A percentile compares a stretch with the other conserved stretches of the same genome.
phyloP scores from a whole-genome alignment of 2,329 filamentous ascomycete genomes.

The Arthrocladium fulminans region DNA sequence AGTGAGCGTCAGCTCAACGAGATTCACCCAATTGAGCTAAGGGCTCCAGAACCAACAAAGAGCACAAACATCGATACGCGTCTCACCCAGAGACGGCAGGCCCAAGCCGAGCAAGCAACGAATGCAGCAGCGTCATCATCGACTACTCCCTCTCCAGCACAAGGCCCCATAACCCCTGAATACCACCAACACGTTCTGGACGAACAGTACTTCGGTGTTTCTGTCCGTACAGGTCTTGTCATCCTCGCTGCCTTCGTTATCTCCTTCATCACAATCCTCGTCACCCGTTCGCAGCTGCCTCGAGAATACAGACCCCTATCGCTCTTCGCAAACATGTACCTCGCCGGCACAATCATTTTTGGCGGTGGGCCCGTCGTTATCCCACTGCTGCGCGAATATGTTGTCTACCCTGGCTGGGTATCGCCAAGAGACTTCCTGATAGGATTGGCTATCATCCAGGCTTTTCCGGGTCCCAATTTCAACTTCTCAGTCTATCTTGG shows the following conservation, averaged over 20 bases:
- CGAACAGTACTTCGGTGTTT: neutral
- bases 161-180: too few relatives aligned
- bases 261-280: constrained; percentile 39
- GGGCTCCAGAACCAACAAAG: neutral
- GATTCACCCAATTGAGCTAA: neutral
- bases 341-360: constrained; percentile 62
- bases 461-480: constrained; percentile 54
- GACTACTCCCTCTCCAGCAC: too few relatives aligned
- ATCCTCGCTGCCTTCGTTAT: constrained; percentile 31
- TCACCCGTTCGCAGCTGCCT: constrained; percentile 34
- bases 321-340: constrained; percentile 64
- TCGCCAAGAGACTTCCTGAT: constrained; percentile 62
- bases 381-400: constrained; percentile 49
- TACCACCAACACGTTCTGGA: too few relatives aligned
- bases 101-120: neutral
- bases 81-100: neutral
- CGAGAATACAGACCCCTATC: constrained; percentile 43
- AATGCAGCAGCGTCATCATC: too few relatives aligned
- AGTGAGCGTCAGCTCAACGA: neutral
- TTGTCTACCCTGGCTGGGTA: constrained; percentile 63
- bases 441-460: constrained; percentile 62
- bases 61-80: neutral
- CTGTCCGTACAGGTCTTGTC: constrained; percentile 25
- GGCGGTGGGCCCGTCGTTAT: constrained; percentile 59
- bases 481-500: constrained; percentile 51